Evolutionary conservation across 257 asterid genomes (phyloP), one percentile per base, ranked within the genome.

Genomic region (Salvia rosmarinus): DNA sequence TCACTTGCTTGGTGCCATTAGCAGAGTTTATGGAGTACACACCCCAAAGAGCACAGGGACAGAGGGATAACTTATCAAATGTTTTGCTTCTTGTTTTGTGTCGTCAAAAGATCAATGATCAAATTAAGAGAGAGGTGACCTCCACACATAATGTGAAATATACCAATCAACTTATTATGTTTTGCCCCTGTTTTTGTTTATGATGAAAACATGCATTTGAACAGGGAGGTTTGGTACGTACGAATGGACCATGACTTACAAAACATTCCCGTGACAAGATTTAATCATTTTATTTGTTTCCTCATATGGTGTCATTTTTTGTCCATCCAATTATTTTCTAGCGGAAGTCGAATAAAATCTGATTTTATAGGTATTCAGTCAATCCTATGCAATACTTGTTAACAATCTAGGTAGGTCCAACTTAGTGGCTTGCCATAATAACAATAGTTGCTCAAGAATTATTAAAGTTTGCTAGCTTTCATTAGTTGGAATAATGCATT

Each of bases 371-470:
- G 46, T 50, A 50, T 5, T 54, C 16, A n/a, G n/a, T 0, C 11
- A 30, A 50, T 67, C 39, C 64, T 37, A 6, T 37, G 40, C 40
- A 35, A 50, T 28, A 47, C 55, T 40, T 57, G 64, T 63, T 47
- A n/a, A 44, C 74, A 56, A 66, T 30, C 42, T 28, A 30, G 32
- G 77, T 75, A 70, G 78, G 80, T 58, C 78, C 78, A 59, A 70
- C 66, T 58, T 75, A 74, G 80, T 81, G 82, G 78, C 68, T 46
- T 58, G 71, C 74, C 76, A 67, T 68, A 64, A 76, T 62, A 68
- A 57, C 54, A 47, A 71, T 44, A 64, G 43, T 64, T 34, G 50
- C 59, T 32, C 19, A 34, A 61, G 21, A 5, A 79, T 64, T 47
- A 58, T 71, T 74, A 64, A 39, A 35, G 25, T 47, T 17, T 47